Base-by-base conservation (phyloP, 495 filamentous ascomycete species). In the Neurospora cerealis region DNA sequence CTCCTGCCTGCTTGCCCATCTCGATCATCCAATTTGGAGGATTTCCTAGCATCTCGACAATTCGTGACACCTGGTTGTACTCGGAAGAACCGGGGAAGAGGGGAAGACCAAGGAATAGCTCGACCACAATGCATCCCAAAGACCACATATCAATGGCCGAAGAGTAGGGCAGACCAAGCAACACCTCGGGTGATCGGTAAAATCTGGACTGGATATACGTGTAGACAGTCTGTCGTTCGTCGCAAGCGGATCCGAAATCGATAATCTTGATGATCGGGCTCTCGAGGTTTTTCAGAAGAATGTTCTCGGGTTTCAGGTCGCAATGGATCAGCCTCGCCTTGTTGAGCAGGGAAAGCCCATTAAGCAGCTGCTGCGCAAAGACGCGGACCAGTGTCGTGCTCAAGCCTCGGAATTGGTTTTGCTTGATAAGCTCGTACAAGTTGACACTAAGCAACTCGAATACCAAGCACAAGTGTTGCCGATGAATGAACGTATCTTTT, bases 121-220 rank as follows among this genome's bases (percentile, higher is more conserved):
- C 96, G 37, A 99, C 96, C 28, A 99, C 96, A 73, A 99, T 99
- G 81, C 96, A 99, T 37, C 96, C 96, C 62, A 99, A 85, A 11
- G 96, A 99, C 96, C 96, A 99, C 96, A 99, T 98, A 79, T 99
- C 96, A 79, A 99, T 99, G 21, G 96, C 96, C 40, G 96, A 98
- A 9, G 96, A 98, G 79, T 99, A 97, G 79, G 96, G 96, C 54
- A 99, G 81, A 7, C 96, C 96, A 38, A 98, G 87, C 38, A 99
- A 82, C 38, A 99, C 96, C 80, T 99, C 96, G 0, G 96, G 96
- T 2, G 96, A 99, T 73, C 96, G 89, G 81, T 99, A 99, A 83
- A 99, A 99, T 74, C 96, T 87, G 15, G 96, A 99, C 82, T 99
- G 96, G 75, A 99, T 99, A 81, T 99, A 99, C 5, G 96, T 99